phyloP scores from a whole-genome alignment of 2,329 filamentous ascomycete species.

The Ascochyta clinopodiicola region DNA sequence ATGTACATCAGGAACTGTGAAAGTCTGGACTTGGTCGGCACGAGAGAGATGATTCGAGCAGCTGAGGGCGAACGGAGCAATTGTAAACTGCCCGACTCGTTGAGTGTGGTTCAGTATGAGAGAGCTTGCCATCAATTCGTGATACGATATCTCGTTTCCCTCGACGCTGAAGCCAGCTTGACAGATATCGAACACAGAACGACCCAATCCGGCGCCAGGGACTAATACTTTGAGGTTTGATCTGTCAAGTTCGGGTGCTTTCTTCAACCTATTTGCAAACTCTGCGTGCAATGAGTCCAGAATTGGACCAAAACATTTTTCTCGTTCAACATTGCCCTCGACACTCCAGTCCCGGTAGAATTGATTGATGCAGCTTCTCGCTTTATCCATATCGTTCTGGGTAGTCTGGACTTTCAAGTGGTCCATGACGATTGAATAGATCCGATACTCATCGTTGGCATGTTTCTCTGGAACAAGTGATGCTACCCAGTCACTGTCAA shows the following conservation, averaged over 20 bases:
- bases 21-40: constrained; percentile 74
- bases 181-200: constrained; percentile 88
- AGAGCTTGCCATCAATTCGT: constrained; percentile 86
- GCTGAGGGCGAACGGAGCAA: constrained; percentile 85
- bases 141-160: constrained; percentile 95
- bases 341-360: constrained; percentile 94
- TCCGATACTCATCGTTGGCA: constrained; percentile 36
- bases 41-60: constrained; percentile 86
- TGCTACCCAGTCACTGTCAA: constrained; percentile 44
- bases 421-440: constrained; percentile 57
- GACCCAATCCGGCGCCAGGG: constrained; percentile 86
- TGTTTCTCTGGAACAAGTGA: constrained; percentile 40
- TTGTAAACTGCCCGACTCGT: constrained; percentile 66
- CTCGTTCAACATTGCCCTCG: constrained; percentile 75
- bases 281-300: constrained; percentile 66
- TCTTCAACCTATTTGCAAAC: constrained; percentile 39
- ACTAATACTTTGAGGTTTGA: constrained; percentile 72
- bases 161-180: constrained; percentile 75
- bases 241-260: constrained; percentile 31
- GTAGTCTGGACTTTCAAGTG: constrained; percentile 77
- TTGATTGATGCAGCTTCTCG: constrained; percentile 88
- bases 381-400: constrained; percentile 82
- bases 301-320: constrained; percentile 78
- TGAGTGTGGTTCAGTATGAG: constrained; percentile 75
- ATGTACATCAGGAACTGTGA: constrained; percentile 77